Evolutionary conservation across 129 eudicot species (phyloP).

Genomic region (Helichrysum umbraculigerum): DNA sequence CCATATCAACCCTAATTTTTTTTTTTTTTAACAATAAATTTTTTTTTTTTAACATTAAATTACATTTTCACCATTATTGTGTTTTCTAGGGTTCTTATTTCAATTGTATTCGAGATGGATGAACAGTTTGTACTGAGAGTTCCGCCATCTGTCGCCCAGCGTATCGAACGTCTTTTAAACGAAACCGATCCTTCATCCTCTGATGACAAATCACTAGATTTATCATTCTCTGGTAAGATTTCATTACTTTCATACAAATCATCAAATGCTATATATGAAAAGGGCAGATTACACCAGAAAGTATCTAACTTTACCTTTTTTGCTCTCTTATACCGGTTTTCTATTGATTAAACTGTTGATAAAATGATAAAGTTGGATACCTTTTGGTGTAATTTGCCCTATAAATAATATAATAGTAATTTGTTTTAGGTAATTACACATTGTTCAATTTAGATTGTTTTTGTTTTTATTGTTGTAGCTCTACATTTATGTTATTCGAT

Average conservation of each 20-base stretch:
- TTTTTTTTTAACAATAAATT: too few species aligned
- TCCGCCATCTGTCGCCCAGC: constrained; percentile 85
- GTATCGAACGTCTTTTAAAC: constrained; percentile 62
- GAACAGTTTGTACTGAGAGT: constrained; percentile 82
- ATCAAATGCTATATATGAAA: not conserved
- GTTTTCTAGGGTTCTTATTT: not conserved
- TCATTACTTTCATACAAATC: not conserved
- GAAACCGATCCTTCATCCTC: constrained; percentile 55
- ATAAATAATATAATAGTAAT: too few species aligned
- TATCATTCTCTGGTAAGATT: constrained; percentile 63
- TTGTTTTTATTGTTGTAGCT: not conserved
- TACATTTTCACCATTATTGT: not conserved
- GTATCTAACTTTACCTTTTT: not conserved
- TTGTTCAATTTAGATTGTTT: not conserved
- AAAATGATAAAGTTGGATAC: too few species aligned
- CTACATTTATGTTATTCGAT: not conserved
- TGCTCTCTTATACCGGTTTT: not conserved
- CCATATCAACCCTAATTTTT: not conserved
- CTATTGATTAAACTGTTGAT: not conserved
- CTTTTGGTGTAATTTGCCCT: too few species aligned
- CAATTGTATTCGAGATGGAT: constrained; percentile 44
- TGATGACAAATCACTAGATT: constrained; percentile 45
- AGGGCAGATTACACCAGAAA: not conserved
- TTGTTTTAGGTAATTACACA: not conserved
- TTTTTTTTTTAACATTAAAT: too few species aligned